Evolutionary conservation across 1,139 yeast species (phyloP), one percentile per base, ranked within the genome.

Genomic region (Williopsis jadinii): DNA sequence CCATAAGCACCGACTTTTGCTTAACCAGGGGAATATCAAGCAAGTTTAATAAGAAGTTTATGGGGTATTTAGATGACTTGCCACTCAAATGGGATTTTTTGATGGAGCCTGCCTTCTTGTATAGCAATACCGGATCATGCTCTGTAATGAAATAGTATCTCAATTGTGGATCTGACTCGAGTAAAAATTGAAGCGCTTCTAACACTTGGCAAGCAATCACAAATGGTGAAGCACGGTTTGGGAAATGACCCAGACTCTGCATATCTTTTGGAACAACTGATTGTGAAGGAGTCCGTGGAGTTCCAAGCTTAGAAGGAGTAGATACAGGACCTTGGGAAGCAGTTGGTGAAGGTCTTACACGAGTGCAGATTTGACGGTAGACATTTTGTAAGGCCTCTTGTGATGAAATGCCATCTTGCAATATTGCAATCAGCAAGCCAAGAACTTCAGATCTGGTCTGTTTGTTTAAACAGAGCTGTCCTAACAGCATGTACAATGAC

Each of bases 361-460:
- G 42, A 11, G 52, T 37, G 11, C 77, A 66, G 11, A 86, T 64
- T 46, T 77, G 79, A 32, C 69, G 61, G 58, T 79, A 88, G n/a
- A 82, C 73, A 49, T 69, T 75, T 50, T 84, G 92, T 40, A 86
- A 61, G 0, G 86, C 63, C 27, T 70, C 71, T 41, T 78, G 80
- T 50, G 77, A 83, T 1, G 62, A 59, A 11, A 84, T 68, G 9
- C 94, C 95, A 50, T 88, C 96, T 48, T 80, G 81, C 35, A 90
- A 63, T 36, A 88, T 73, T 28, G 82, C 77, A 36, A 88, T 61
- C 40, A 88, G 60, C 43, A 83, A 64, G 36, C 83, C 79, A 59
- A 88, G 69, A n/a, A 87, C 74, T 49, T 90, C 97, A 15, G 76
- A 66, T 40, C 97, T 66, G 10, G 86, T 84, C 49, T 83, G 94